Conservation (phyloP, 148 eudicot species). For the Chenopodium album region DNA sequence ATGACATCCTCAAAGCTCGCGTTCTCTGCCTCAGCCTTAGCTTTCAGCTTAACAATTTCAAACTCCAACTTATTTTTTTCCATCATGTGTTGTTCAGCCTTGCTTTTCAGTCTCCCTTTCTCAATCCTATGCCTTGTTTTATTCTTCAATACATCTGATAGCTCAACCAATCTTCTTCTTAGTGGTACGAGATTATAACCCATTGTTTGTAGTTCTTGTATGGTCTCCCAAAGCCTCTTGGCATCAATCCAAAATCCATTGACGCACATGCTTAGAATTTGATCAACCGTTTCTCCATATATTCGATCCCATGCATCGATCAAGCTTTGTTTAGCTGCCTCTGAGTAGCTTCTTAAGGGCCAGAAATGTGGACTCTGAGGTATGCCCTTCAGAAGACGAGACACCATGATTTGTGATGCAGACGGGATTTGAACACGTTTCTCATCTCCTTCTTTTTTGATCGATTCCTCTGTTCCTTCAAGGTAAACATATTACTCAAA, state of each 20-base stretch:
- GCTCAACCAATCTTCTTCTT: conserved; percentile 28
- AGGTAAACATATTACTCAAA: neutral
- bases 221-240: conserved; percentile 30
- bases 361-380: conserved; percentile 32
- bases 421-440: conserved; percentile 5
- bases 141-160: conserved; percentile 20
- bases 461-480: conserved; percentile 1
- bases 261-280: conserved; percentile 4
- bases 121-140: conserved; percentile 8
- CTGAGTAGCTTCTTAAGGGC: conserved; percentile 26
- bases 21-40: conserved; percentile 20
- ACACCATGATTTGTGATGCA: conserved; percentile 13
- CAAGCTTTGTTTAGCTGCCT: conserved; percentile 27
- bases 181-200: conserved; percentile 27
- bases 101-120: conserved; percentile 15
- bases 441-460: conserved; percentile 5
- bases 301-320: conserved; percentile 30
- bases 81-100: conserved; percentile 25
- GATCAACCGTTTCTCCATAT: conserved; percentile 25
- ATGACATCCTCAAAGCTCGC: conserved; percentile 19
- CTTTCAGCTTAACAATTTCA: conserved; percentile 29
- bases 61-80: conserved; percentile 26
- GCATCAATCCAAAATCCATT: conserved; percentile 21
- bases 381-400: conserved; percentile 26
- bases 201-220: conserved; percentile 31